Evolutionary conservation across 1,284 basidiomycete species (phyloP), one percentile per base, ranked within the genome.

Genomic region (Cryptococcus sp.): DNA sequence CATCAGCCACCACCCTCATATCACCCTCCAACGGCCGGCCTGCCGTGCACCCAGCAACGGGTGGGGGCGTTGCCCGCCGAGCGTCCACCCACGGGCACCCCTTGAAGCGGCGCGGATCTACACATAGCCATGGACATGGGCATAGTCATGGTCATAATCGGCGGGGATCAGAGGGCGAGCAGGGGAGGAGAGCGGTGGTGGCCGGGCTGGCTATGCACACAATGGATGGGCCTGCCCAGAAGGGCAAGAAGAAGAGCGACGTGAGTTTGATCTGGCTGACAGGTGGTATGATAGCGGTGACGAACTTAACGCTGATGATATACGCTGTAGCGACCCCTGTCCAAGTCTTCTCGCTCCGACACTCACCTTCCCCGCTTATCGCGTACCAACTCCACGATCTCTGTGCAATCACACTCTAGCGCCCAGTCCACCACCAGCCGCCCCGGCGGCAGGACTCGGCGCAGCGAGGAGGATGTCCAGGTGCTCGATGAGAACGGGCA

Each of bases 151-250:
- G 23, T 13, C 35, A 35, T 20, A n/a, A 49, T 21, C 60, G 68
- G 23, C 59, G 71, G 24, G 43, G 56, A 8, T 65, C 61, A 23
- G 73, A 72, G 28, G 62, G 69, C 4, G 73, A 75, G 42, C 40
- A 48, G 20, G 72, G 73, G 1, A 57, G 69, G n/a, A 61, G 72
- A 33, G 73, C 70, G 7, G 24, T 71, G 45, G 63, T 61, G 0
- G 70, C 72, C 15, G 73, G 72, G 7, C 52, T 76, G 33, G 61
- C 69, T 8, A 76, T 76, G 73, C 66, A 71, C 42, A 61, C 61
- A 1, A 52, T 75, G 39, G 71, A 71, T 16, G 42, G 56, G 16
- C 38, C 59, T 16, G 51, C 46, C 51, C 24, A 54, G n/a, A 67
- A 64, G 53, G 62, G 65, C 55, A 64, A 64, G 56, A 53, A 36